Evolutionary conservation across 2,329 filamentous ascomycete species (phyloP).

Genomic region (Ophiostoma sp.): DNA sequence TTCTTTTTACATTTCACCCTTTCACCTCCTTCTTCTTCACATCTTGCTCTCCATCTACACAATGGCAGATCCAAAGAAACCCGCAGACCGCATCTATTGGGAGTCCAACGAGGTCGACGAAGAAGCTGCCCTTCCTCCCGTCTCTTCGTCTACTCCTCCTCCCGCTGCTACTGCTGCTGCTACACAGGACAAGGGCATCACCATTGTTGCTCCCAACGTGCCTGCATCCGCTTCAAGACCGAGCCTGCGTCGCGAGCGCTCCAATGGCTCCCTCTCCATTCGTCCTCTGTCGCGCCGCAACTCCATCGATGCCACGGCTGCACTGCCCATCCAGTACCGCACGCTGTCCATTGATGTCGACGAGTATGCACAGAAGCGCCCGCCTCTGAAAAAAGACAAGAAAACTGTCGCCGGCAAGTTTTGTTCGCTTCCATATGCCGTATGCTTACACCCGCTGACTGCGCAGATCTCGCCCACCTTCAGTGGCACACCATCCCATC

Average conservation of each 20-base stretch:
- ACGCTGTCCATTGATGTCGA: conserved; percentile 54
- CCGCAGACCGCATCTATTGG: conserved; percentile 21
- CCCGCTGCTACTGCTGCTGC: neutral
- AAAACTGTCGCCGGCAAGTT: conserved; percentile 19
- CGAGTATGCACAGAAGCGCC: conserved; percentile 45
- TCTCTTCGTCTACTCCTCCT: neutral
- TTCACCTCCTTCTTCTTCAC: neutral
- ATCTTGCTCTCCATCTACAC: neutral
- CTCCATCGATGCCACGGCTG: conserved; percentile 39
- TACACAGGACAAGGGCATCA: neutral
- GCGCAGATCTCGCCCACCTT: conserved; percentile 53
- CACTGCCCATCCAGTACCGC: conserved; percentile 51
- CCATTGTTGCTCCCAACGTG: neutral
- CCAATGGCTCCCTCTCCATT: conserved; percentile 25
- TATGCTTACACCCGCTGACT: neutral
- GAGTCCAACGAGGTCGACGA: conserved; percentile 18
- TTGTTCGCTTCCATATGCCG: neutral
- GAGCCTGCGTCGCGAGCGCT: conserved; percentile 19
- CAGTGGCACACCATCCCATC: conserved; percentile 62
- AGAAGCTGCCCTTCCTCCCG: conserved; percentile 18
- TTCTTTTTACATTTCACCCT: neutral
- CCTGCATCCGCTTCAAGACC: conserved; percentile 7
- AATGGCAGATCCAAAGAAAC: conserved; percentile 18
- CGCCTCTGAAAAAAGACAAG: conserved; percentile 41
- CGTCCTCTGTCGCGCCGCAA: conserved; percentile 28